Percentiles rank a stretch among this genome's conserved stretches.
Evolutionary conservation across 139 green algal genomes (phyloP).

Genomic region (Zygnema cylindricum): DNA sequence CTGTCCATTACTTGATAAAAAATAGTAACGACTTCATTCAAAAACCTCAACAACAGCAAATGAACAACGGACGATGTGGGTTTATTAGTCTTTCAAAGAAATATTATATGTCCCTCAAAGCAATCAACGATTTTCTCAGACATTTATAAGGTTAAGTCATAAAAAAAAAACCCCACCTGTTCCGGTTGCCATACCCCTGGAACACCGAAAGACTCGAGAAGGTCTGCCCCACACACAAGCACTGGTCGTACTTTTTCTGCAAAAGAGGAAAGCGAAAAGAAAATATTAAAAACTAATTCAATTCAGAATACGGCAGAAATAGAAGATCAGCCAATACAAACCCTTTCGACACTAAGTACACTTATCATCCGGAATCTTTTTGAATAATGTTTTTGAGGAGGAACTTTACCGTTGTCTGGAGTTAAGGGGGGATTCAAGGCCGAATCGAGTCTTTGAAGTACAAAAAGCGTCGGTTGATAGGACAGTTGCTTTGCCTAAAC

Average conservation of each 20-base stretch:
- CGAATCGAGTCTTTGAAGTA: no score
- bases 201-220: slow-evolving; percentile 73
- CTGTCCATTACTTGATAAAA: neutral
- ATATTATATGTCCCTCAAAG: neutral
- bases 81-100: neutral
- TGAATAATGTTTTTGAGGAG: no score
- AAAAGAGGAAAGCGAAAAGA: no score
- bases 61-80: neutral
- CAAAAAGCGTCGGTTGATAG: no score
- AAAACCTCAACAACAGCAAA: neutral
- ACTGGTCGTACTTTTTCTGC: slow-evolving; percentile 64
- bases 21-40: neutral
- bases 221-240: slow-evolving; percentile 79
- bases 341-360: no score
- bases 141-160: neutral
- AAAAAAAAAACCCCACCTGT: slow-evolving; percentile 60
- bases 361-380: no score
- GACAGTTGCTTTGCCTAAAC: no score
- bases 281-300: no score
- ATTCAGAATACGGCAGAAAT: no score
- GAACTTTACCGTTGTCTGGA: no score
- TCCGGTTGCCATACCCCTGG: slow-evolving; percentile 75
- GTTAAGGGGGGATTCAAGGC: no score
- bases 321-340: no score
- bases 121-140: neutral